Conservation (phyloP, 2,329 filamentous ascomycete genomes). For the Diplodia sapinea region DNA sequence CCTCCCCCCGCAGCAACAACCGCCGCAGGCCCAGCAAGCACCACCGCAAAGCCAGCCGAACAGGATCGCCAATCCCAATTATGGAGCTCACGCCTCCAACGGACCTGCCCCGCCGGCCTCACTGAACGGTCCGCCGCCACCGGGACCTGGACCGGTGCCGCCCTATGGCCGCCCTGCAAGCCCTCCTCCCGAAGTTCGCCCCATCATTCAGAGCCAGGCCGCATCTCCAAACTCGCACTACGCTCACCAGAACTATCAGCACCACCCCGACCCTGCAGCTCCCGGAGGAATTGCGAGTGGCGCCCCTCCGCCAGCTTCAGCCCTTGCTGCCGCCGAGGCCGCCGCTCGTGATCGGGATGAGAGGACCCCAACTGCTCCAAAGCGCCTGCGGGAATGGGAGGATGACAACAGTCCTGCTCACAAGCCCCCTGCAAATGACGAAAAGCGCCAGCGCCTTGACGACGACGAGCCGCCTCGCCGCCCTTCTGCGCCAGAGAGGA, state of each 20-base stretch:
- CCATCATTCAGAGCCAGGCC: constrained; percentile 81
- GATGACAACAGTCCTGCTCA: constrained; percentile 74
- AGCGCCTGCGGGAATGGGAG: constrained; percentile 92
- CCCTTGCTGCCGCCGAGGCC: constrained; percentile 70
- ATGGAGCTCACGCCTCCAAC: constrained; percentile 50
- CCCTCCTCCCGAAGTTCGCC: constrained; percentile 82
- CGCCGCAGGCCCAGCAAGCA: constrained; percentile 47
- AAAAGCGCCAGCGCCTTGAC: constrained; percentile 83
- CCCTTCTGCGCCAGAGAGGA: constrained; percentile 50
- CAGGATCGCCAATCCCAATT: constrained; percentile 55
- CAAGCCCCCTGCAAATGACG: constrained; percentile 82
- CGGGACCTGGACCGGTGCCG: constrained; percentile 63
- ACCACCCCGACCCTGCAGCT: constrained; percentile 69
- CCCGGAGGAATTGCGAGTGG: constrained; percentile 70
- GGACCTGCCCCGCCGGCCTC: constrained; percentile 61
- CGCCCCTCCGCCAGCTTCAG: constrained; percentile 69
- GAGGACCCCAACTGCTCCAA: constrained; percentile 78
- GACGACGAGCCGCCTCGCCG: constrained; percentile 81
- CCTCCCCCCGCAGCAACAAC: constrained; percentile 36
- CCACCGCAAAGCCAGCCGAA: constrained; percentile 56
- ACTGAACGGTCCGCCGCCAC: constrained; percentile 50
- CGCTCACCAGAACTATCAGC: constrained; percentile 78
- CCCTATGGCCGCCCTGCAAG: constrained; percentile 77
- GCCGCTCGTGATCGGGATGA: constrained; percentile 71
- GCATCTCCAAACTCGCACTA: constrained; percentile 91